Percentiles rank a stretch among this genome's conserved stretches.
Conservation (phyloP, 805 yeast genomes). For the Lachancea cidri region DNA sequence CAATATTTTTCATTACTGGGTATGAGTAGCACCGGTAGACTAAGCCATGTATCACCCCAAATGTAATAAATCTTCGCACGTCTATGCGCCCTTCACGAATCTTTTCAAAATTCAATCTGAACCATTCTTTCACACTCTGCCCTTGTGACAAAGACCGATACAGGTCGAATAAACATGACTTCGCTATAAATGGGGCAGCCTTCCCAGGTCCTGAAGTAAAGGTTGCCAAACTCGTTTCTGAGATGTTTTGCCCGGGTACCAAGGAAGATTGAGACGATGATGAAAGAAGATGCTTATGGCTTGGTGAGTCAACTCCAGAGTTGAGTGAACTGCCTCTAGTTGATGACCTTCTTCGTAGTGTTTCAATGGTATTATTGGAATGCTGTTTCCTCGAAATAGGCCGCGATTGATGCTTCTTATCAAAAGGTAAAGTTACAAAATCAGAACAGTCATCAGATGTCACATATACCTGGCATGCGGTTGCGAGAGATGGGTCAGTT, state of each 20-base stretch:
- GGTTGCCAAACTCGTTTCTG: constrained; percentile 4
- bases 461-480: constrained; percentile 85
- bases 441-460: constrained; percentile 37
- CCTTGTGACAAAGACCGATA: constrained; percentile 79
- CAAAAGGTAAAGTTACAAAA: constrained; percentile 31
- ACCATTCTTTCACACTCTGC: constrained; percentile 76
- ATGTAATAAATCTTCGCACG: constrained; percentile 75
- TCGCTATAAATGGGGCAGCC: constrained; percentile 47
- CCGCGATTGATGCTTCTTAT: constrained; percentile 12
- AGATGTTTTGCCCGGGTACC: constrained; percentile 2
- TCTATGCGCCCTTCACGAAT: constrained; percentile 58
- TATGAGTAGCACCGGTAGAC: constrained; percentile 76
- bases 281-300: constrained; percentile 4
- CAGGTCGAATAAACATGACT: constrained; percentile 61
- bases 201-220: constrained; percentile 8
- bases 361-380: constrained; percentile 1
- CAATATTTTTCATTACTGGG: constrained; percentile 47
- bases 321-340: constrained; percentile 1
- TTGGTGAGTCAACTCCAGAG: constrained; percentile 2
- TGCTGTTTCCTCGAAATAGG: constrained; percentile 11
- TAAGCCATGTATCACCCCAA: constrained; percentile 78
- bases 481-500: constrained; percentile 57
- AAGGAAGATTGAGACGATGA: constrained; percentile 7
- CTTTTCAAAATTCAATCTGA: constrained; percentile 51
- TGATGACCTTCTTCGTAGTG: background rate